phyloP scores from a whole-genome alignment of 345 rosid genomes.

The Eucalyptus sp. region DNA sequence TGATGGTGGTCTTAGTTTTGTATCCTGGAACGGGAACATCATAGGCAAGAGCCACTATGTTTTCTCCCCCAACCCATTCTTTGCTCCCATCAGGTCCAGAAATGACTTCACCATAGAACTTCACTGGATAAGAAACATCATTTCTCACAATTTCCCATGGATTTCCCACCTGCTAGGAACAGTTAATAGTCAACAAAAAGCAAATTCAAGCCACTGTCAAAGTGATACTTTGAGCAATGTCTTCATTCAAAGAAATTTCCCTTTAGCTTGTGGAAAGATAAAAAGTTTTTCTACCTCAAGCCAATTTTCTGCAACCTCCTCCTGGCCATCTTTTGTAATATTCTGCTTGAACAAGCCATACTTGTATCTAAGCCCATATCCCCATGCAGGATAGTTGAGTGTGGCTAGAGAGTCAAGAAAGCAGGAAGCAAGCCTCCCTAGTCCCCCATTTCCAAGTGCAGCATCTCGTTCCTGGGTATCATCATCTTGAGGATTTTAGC shows the following conservation, averaged over 20 bases:
- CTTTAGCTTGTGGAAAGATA: not conserved
- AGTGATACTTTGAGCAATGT: not conserved
- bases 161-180: slow-evolving; percentile 28
- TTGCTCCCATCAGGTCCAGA: slow-evolving; percentile 24
- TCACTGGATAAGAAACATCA: slow-evolving; percentile 32
- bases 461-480: slow-evolving; percentile 34
- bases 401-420: slow-evolving; percentile 45
- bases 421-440: slow-evolving; percentile 39
- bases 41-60: slow-evolving; percentile 21
- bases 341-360: slow-evolving; percentile 42
- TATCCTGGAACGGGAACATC: slow-evolving; percentile 43
- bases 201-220: not conserved
- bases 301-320: slow-evolving; percentile 49
- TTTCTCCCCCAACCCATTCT: slow-evolving; percentile 38
- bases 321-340: slow-evolving; percentile 40
- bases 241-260: not conserved
- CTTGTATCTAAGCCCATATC: slow-evolving; percentile 39
- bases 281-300: slow-evolving; percentile 21
- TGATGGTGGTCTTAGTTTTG: slow-evolving; percentile 34
- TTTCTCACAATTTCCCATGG: slow-evolving; percentile 45
- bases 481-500: not conserved
- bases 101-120: slow-evolving; percentile 30
- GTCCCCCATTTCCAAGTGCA: slow-evolving; percentile 41
- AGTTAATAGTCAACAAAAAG: not conserved
- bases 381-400: slow-evolving; percentile 43